Evolutionary conservation across 345 rosid species (phyloP).

Genomic region (Eucalyptus cladocalyx): DNA sequence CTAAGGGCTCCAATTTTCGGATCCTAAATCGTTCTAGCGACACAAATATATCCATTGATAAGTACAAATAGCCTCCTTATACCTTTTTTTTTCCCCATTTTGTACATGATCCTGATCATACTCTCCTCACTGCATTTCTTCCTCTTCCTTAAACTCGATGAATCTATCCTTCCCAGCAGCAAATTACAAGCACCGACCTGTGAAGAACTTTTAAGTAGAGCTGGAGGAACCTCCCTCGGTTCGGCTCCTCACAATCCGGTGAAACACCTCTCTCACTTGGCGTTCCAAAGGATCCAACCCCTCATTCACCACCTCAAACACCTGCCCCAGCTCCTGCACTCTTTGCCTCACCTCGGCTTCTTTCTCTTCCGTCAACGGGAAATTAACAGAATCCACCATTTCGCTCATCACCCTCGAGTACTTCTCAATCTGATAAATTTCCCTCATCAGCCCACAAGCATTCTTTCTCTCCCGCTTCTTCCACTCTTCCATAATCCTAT

Average conservation of each 20-base stretch:
- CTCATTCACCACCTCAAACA: slow-evolving; percentile 36
- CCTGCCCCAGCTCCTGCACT: slow-evolving; percentile 50
- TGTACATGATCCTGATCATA: neutral
- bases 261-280: slow-evolving; percentile 75
- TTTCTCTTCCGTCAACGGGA: slow-evolving; percentile 50
- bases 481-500: slow-evolving; percentile 66
- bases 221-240: slow-evolving; percentile 35
- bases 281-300: slow-evolving; percentile 79
- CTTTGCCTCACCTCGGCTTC: slow-evolving; percentile 54
- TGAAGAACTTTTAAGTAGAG: neutral
- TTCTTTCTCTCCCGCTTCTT: slow-evolving; percentile 70
- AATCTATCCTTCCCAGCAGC: neutral
- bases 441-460: slow-evolving; percentile 68
- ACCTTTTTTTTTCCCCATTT: neutral
- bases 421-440: slow-evolving; percentile 67
- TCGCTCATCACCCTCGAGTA: slow-evolving; percentile 50
- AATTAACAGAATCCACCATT: slow-evolving; percentile 53
- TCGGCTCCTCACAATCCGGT: slow-evolving; percentile 68
- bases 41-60: neutral
- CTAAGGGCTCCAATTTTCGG: neutral
- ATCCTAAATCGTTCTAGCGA: neutral
- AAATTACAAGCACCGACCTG: neutral
- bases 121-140: neutral
- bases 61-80: neutral
- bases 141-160: neutral